A percentile compares a stretch with the other conserved stretches of the same genome.
phyloP scores from a whole-genome alignment of 2,329 filamentous ascomycete genomes.

The Pseudonectria buxi region DNA sequence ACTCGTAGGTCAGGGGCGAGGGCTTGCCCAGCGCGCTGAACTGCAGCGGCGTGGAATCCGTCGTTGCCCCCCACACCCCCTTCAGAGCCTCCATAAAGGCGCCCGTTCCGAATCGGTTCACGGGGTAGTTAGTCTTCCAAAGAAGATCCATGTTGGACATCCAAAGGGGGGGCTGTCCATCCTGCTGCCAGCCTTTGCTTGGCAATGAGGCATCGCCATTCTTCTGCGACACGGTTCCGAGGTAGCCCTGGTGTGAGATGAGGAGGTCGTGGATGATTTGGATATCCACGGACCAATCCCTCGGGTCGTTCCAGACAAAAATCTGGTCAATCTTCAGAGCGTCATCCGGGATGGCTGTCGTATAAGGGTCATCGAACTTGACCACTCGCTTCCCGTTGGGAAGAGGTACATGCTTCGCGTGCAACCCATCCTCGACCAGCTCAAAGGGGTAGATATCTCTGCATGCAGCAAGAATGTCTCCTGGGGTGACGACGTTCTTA shows the following conservation, averaged over 20 bases:
- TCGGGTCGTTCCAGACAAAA: conserved; percentile 90
- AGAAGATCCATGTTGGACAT: conserved; percentile 87
- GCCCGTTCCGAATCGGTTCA: conserved; percentile 84
- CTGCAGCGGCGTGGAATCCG: conserved; percentile 53
- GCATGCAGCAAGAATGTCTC: conserved; percentile 70
- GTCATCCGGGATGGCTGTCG: conserved; percentile 28
- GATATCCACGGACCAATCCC: conserved; percentile 89
- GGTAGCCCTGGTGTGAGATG: conserved; percentile 66
- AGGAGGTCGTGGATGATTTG: conserved; percentile 80
- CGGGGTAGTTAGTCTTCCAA: conserved; percentile 80
- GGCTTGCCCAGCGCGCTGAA: conserved; percentile 80
- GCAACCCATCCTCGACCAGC: conserved; percentile 24
- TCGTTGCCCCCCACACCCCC: conserved; percentile 71
- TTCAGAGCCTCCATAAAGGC: conserved; percentile 78
- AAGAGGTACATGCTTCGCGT: conserved; percentile 21
- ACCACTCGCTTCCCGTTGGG: conserved; percentile 29
- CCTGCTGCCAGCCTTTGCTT: conserved; percentile 73
- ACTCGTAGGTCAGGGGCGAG: conserved; percentile 67
- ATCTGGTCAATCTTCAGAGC: conserved; percentile 78
- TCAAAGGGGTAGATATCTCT: conserved; percentile 81
- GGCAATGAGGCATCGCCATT: conserved; percentile 61
- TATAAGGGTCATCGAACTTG: conserved; percentile 25
- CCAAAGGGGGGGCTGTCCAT: conserved; percentile 73
- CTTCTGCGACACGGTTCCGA: conserved; percentile 70
- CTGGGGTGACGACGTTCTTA: conserved; percentile 74